phyloP scores from a whole-genome alignment of 176 grass and related monocot genomes.

The maize (Zea mays) region DNA sequence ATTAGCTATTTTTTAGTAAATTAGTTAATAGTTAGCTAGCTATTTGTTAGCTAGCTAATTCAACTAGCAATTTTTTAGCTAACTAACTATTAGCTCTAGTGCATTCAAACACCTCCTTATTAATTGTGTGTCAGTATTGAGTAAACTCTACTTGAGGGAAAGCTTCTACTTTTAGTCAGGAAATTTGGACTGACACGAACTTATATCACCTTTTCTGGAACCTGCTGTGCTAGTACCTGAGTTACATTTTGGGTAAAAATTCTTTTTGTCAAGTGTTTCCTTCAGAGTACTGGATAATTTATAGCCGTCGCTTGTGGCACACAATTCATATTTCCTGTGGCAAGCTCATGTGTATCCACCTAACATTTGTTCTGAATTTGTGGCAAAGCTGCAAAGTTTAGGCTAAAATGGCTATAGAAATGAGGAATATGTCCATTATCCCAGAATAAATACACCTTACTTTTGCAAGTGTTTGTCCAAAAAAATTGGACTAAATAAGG shows the following conservation, averaged over 20 bases:
- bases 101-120: too few species aligned
- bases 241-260: neutral
- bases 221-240: neutral
- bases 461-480: neutral
- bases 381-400: neutral
- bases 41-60: too few species aligned
- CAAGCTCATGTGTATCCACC: neutral
- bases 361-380: neutral
- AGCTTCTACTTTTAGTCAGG: neutral
- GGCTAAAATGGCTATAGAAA: neutral
- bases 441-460: neutral
- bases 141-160: neutral
- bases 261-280: neutral
- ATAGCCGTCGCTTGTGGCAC: neutral
- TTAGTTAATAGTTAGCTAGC: too few species aligned
- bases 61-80: too few species aligned
- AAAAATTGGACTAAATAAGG: neutral
- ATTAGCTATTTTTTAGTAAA: too few species aligned
- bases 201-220: neutral
- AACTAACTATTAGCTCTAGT: too few species aligned
- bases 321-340: neutral
- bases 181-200: neutral
- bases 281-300: neutral
- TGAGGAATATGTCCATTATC: neutral
- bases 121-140: too few species aligned